Evolutionary conservation across 495 filamentous ascomycete species (phyloP).

Genomic region (Penicillium roqueforti): DNA sequence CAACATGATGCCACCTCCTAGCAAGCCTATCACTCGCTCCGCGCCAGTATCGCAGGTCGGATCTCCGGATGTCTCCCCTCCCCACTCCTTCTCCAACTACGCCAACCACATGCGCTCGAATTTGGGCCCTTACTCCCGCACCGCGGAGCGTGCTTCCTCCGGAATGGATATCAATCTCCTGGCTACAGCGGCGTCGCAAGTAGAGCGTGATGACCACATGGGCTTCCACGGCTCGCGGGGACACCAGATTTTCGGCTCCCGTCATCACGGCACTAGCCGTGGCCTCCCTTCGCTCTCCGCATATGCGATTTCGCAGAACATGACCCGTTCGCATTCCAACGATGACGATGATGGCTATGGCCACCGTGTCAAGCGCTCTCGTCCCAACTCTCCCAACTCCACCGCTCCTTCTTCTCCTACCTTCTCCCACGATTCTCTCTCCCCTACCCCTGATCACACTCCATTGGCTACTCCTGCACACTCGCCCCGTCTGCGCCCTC

Average conservation of each 20-base stretch:
- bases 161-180: conserved; percentile 81
- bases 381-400: conserved; percentile 89
- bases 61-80: conserved; percentile 94
- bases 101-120: conserved; percentile 58
- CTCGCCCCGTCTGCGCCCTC: conserved; percentile 84
- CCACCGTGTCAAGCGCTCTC: conserved; percentile 75
- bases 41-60: conserved; percentile 85
- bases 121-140: conserved; percentile 63
- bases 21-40: conserved; percentile 68
- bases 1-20: conserved; percentile 71
- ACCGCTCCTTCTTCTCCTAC: conserved; percentile 97
- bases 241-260: conserved; percentile 53
- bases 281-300: conserved; percentile 74
- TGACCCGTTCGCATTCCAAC: conserved; percentile 88
- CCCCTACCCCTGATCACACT: conserved; percentile 94
- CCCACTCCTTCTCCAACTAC: conserved; percentile 80
- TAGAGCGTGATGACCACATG: conserved; percentile 72
- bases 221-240: conserved; percentile 33
- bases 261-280: conserved; percentile 54
- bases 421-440: conserved; percentile 93
- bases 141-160: conserved; percentile 43
- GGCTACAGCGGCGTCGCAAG: conserved; percentile 83
- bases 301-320: conserved; percentile 73
- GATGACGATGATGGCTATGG: conserved; percentile 77
- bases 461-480: conserved; percentile 93